Evolutionary conservation across 768 basidiomycete genomes (phyloP).

Genomic region (Tremella mesenterica): DNA sequence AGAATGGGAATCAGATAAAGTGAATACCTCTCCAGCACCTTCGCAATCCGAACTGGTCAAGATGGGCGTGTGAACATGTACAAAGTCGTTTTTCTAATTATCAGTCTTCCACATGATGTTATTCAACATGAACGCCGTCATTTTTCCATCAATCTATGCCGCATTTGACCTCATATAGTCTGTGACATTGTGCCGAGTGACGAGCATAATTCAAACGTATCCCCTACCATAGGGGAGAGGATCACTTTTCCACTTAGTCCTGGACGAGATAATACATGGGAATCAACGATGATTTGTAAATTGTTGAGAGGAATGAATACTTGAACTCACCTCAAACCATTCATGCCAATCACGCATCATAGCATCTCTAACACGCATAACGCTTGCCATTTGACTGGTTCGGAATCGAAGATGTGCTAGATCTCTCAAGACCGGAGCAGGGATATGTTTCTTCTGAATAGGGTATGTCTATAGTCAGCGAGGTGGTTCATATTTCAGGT

Average conservation of each 20-base stretch:
- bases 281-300: too few species aligned
- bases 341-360: slow-evolving; percentile 54
- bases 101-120: slow-evolving; percentile 1
- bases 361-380: slow-evolving; percentile 63
- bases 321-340: slow-evolving; percentile 64
- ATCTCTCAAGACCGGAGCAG: slow-evolving; percentile 71
- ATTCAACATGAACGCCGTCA: not conserved
- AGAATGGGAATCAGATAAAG: slow-evolving; percentile 44
- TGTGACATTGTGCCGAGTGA: too few species aligned
- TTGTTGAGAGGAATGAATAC: not conserved
- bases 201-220: too few species aligned
- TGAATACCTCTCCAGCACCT: slow-evolving; percentile 89
- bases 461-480: slow-evolving; percentile 65
- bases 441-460: slow-evolving; percentile 79
- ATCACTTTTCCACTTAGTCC: too few species aligned
- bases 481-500: not conserved
- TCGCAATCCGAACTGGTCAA: slow-evolving; percentile 89
- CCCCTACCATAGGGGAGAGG: too few species aligned
- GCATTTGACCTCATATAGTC: too few species aligned
- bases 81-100: slow-evolving; percentile 63
- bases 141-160: too few species aligned
- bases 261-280: too few species aligned
- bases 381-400: slow-evolving; percentile 60
- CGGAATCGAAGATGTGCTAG: slow-evolving; percentile 80
- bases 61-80: slow-evolving; percentile 72